Evolutionary conservation across 176 grass and related monocot species (phyloP), one percentile per base, ranked within the genome.

Genomic region (Hsuehochloa calcarea): DNA sequence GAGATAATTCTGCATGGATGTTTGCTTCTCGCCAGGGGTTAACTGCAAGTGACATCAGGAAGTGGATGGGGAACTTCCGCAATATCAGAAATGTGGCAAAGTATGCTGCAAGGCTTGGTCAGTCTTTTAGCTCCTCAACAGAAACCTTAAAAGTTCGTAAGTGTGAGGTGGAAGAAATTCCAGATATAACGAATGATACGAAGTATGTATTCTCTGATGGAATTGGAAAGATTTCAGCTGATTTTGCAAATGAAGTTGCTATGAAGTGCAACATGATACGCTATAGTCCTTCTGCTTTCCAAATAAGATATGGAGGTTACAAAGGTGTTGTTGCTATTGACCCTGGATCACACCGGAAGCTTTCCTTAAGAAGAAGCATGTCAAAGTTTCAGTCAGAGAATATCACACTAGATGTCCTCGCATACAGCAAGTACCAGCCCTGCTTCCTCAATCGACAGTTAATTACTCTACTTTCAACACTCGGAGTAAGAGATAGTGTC

Each of bases 1-100:
- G 96, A 78, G 96, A 98, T 74, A 95, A 91, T 70, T 95, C 96
- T 71, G 85, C 91, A 66, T 98, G 96, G 96, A 95, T 98, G 93
- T 98, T 98, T 92, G 93, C 93, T 71, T 83, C 93, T 75, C 65
- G 60, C 5, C 68, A 8, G 23, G 84, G 68, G 39, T 72, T 95
- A 87, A 85, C 85, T 88, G 93, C 93, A 47, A 72, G 16, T 65
- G 47, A 74, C 69, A 95, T 98, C 64, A 95, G 96, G 87, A 45
- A 85, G 46, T 92, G 95, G 95, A 92, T 98, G 89, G 95, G 95
- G 3, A 65, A 95, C 64, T 98, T 98, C 15, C 41, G 56, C 41
- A 78, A 71, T 0, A 97, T 97, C 35, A 93, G 76, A 90, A 98
- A 98, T 90, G 93, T 95, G 4, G 95, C 95, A 52, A 98, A 98